Evolutionary conservation across 306 rosid species (phyloP).

Genomic region (Quercus variabilis): DNA sequence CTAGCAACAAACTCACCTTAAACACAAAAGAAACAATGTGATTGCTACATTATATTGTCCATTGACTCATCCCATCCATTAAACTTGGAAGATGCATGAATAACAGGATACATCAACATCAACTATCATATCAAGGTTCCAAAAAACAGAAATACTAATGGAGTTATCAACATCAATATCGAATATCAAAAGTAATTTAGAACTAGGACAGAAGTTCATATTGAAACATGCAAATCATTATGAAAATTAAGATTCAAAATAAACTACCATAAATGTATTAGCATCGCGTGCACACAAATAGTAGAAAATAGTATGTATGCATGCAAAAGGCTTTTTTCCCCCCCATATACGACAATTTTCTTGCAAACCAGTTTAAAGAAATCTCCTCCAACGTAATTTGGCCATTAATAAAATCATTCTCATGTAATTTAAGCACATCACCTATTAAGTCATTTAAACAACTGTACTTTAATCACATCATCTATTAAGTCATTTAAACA

Average conservation of each 20-base stretch:
- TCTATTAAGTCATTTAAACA: too few species aligned
- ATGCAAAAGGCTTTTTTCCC: too few species aligned
- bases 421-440: too few species aligned
- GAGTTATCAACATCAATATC: neutral
- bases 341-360: too few species aligned
- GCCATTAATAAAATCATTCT: too few species aligned
- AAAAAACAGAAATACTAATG: neutral
- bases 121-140: neutral
- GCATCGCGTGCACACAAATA: too few species aligned
- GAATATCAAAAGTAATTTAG: neutral
- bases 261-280: too few species aligned
- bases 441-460: too few species aligned
- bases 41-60: constrained; percentile 3
- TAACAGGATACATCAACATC: constrained; percentile 1
- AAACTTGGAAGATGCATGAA: neutral
- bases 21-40: constrained; percentile 18
- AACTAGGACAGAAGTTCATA: neutral
- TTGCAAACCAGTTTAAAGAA: too few species aligned
- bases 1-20: constrained; percentile 91
- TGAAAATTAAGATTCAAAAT: neutral
- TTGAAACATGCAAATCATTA: neutral
- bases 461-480: too few species aligned
- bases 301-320: too few species aligned
- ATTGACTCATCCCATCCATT: neutral
- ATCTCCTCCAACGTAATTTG: too few species aligned